phyloP scores from a whole-genome alignment of 1,284 basidiomycete species.

The Dichomitus squalens region DNA sequence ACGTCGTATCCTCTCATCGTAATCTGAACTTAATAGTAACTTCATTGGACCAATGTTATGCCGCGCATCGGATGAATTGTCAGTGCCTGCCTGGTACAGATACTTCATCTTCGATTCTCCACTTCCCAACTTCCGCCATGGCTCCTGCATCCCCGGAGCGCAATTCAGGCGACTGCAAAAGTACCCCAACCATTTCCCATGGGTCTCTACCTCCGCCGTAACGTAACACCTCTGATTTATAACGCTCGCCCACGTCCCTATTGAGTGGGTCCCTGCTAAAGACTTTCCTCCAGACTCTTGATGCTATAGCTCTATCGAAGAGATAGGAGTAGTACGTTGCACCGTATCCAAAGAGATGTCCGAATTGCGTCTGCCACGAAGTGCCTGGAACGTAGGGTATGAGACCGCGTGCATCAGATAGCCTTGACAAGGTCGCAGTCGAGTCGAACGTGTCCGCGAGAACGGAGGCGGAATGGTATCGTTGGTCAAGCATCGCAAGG shows the following conservation, averaged over 20 bases:
- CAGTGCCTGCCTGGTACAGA: conserved; percentile 28
- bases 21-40: no score
- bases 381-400: conserved; percentile 84
- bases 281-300: conserved; percentile 81
- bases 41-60: no score
- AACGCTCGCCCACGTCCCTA: conserved; percentile 73
- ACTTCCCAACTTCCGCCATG: conserved; percentile 88
- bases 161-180: conserved; percentile 69
- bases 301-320: conserved; percentile 94
- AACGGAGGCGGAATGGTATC: conserved; percentile 81
- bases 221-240: conserved; percentile 75
- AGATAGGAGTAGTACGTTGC: conserved; percentile 98
- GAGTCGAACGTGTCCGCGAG: conserved; percentile 66
- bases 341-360: conserved; percentile 95
- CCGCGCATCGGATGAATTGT: no score
- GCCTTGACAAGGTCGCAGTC: conserved; percentile 61
- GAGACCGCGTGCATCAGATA: conserved; percentile 74
- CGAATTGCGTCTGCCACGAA: conserved; percentile 94
- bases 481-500: conserved; percentile 88
- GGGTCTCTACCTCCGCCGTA: conserved; percentile 93
- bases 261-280: conserved; percentile 71
- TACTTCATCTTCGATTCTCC: conserved; percentile 77
- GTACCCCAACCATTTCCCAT: conserved; percentile 87
- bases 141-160: conserved; percentile 74
- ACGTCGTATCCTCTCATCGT: no score